A percentile compares a stretch with the other conserved stretches of the same genome.
phyloP scores from a whole-genome alignment of 495 filamentous ascomycete genomes.

The Aspergillus olivimuriae region DNA sequence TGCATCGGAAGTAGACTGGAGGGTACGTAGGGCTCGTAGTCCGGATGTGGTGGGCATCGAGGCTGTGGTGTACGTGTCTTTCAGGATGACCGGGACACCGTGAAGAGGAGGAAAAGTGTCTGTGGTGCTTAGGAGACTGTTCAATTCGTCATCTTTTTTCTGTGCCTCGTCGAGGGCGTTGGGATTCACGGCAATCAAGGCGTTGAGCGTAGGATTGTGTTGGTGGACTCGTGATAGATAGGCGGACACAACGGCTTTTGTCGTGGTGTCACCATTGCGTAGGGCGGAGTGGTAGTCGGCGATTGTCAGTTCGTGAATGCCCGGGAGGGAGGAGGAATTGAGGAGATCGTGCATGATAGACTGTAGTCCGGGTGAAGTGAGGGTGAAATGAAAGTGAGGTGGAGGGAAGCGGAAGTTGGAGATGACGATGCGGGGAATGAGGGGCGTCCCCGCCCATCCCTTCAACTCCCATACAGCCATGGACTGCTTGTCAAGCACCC shows the following conservation, averaged over 20 bases:
- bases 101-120: background rate
- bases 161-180: slow-evolving; percentile 43
- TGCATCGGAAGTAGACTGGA: slow-evolving; percentile 33
- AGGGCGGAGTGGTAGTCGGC: slow-evolving; percentile 46
- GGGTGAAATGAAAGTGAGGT: background rate
- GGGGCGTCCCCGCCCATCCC: no score
- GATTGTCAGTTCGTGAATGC: slow-evolving; percentile 56
- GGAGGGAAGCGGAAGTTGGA: no score
- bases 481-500: no score
- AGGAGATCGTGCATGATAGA: background rate
- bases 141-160: slow-evolving; percentile 29
- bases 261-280: slow-evolving; percentile 40
- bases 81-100: slow-evolving; percentile 53
- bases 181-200: slow-evolving; percentile 49
- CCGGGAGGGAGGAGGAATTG: slow-evolving; percentile 14
- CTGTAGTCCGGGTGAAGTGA: background rate
- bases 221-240: slow-evolving; percentile 51
- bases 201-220: slow-evolving; percentile 51
- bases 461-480: no score
- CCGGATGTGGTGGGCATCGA: slow-evolving; percentile 52
- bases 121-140: background rate
- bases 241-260: slow-evolving; percentile 43
- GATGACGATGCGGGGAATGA: no score
- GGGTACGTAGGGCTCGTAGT: slow-evolving; percentile 37
- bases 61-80: slow-evolving; percentile 54